A percentile compares a stretch with the other conserved stretches of the same genome.
Conservation (phyloP, 352 stramenopile species). For the Hyaloperonospora brassicae region DNA sequence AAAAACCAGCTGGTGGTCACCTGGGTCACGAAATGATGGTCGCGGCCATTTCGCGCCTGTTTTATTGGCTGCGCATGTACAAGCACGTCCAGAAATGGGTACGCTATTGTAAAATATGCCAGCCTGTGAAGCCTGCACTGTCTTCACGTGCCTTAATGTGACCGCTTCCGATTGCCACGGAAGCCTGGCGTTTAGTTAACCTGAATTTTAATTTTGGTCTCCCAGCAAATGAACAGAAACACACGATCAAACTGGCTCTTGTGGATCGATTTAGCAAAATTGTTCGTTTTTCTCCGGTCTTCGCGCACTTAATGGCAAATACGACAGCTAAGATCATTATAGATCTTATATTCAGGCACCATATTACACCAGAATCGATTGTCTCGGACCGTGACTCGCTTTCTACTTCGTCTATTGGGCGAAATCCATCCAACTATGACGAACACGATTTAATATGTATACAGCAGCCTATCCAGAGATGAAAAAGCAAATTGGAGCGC, state of each 20-base stretch:
- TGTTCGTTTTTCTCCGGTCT: no score
- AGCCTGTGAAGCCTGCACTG: conserved; percentile 4
- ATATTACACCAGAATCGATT: no score
- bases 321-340: no score
- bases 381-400: not conserved
- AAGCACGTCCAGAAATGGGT: not conserved
- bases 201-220: no score
- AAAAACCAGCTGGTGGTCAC: conserved; percentile 5
- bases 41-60: not conserved
- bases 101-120: not conserved
- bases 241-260: no score
- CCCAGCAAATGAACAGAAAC: no score
- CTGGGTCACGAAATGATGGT: conserved; percentile 19
- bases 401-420: not conserved
- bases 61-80: not conserved
- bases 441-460: not conserved
- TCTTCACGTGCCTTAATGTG: no score
- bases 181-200: no score
- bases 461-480: conserved; percentile 1
- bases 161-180: no score
- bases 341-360: no score
- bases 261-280: no score
- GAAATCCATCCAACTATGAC: not conserved
- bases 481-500: not conserved
- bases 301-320: no score